These are phyloP conservation scores for Aphanomyces astaci DNA, from an alignment of 352 stramenopile species.

Conservation along the genomic window DNA sequence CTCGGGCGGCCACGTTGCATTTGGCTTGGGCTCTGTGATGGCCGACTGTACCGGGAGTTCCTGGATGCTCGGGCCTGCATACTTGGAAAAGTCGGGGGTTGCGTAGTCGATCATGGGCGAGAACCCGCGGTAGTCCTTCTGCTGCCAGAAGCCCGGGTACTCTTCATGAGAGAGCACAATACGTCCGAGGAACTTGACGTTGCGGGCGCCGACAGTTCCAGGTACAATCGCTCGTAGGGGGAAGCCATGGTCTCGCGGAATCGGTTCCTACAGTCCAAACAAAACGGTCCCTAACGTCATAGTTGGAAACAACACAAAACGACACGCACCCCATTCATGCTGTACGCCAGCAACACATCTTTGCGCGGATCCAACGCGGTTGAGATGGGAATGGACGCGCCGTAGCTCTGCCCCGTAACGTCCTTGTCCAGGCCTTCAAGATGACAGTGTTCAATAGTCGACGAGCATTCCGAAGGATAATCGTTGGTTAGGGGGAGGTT, in stretches of 20 bases:
- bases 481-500: constrained; percentile 48
- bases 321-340: constrained; percentile 93
- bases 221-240: constrained; percentile 95
- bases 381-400: constrained; percentile 86
- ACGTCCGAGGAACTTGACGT: constrained; percentile 96
- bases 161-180: constrained; percentile 81
- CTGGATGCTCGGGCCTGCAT: constrained; percentile 83
- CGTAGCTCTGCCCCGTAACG: constrained; percentile 80
- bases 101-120: constrained; percentile 81
- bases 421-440: constrained; percentile 72
- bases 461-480: constrained; percentile 45
- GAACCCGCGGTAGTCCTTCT: constrained; percentile 89
- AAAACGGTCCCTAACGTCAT: too few relatives aligned
- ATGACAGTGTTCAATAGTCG: constrained; percentile 65
- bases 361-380: constrained; percentile 92
- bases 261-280: constrained; percentile 51
- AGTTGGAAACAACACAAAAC: background rate
- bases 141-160: constrained; percentile 87
- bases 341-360: constrained; percentile 96
- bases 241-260: constrained; percentile 94
- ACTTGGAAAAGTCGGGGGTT: constrained; percentile 75
- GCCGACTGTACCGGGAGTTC: constrained; percentile 87
- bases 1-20: constrained; percentile 36
- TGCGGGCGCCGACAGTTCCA: constrained; percentile 90
- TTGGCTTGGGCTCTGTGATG: constrained; percentile 80